Evolutionary conservation across 768 basidiomycete species (phyloP), one percentile per base, ranked within the genome.

Genomic region (Lentinula detonsa): DNA sequence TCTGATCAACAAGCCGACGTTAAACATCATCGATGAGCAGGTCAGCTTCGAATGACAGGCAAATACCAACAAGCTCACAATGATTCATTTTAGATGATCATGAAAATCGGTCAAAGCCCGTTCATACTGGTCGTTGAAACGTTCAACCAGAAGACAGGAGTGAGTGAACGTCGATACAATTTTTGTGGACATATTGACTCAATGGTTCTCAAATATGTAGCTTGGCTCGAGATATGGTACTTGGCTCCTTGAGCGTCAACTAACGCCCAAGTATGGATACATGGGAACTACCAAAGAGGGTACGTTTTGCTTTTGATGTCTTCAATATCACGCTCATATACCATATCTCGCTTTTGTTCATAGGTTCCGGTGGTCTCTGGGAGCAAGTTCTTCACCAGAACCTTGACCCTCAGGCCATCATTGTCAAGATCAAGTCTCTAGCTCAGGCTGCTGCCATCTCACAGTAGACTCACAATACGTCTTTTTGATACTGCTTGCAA

Each of bases 121-220:
- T 93, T 93, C 72, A 91, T 94, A 33, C 81, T 95, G 34, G 85
- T 95, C 43, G 91, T 89, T 15, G 93, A 95, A 75, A 89, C 90
- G 16, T 78, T 90, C 60, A 94, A 91, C 76, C 89, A 89, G 75
- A 93, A 91, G 85, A 95, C 92, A 7, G 93, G 91, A n/a, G 81
- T 84, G 63, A 48, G 77, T 66, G 39, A 43, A 42, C 0, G 4
- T 34, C 16, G 18, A 18, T 28, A 28, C 28, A 13, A 21, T 9
- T 34, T 8, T 28, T 23, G 43, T 48, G 23, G 13, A 49, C 42
- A 13, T 39, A 48, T 7, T 59, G 33, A 34, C 5, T 46, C 35
- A 13, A 5, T 48, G 50, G 18, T 57, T 50, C 43, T 56, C 48
- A 9, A 31, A 51, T 13, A 15, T 53, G 3, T 61, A 83, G 81